Conservation (phyloP, 768 basidiomycete species). For the Mycena floridula region DNA sequence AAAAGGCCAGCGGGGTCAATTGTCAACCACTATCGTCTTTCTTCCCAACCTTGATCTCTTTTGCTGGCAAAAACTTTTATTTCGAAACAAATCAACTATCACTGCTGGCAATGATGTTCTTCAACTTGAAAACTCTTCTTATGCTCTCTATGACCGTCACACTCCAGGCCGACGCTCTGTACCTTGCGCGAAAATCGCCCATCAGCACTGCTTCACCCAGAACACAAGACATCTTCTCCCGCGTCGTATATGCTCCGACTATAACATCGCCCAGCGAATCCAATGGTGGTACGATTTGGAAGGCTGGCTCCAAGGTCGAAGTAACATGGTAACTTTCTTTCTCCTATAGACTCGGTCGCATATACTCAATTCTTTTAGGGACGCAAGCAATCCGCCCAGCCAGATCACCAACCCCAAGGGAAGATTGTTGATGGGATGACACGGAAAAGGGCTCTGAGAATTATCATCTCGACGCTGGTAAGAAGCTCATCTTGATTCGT, state of each 20-base stretch:
- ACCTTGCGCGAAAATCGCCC: too few relatives aligned
- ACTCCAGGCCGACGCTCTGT: slow-evolving; percentile 10
- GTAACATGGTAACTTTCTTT: slow-evolving; percentile 36
- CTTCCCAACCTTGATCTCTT: neutral
- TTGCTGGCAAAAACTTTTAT: neutral
- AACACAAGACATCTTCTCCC: slow-evolving; percentile 6
- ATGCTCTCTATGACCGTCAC: slow-evolving; percentile 17
- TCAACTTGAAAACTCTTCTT: slow-evolving; percentile 12
- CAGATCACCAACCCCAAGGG: slow-evolving; percentile 30
- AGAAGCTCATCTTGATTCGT: slow-evolving; percentile 7
- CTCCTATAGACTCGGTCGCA: slow-evolving; percentile 7
- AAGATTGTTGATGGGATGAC: slow-evolving; percentile 39
- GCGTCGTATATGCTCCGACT: slow-evolving; percentile 33
- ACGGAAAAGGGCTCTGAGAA: slow-evolving; percentile 26
- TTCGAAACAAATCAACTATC: slow-evolving; percentile 3
- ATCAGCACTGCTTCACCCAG: slow-evolving; percentile 5
- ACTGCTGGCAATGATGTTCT: slow-evolving; percentile 30
- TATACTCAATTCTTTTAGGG: slow-evolving; percentile 25
- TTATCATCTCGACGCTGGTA: slow-evolving; percentile 44
- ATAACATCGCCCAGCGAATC: slow-evolving; percentile 31
- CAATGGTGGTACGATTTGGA: slow-evolving; percentile 42
- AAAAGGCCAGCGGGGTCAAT: too few relatives aligned
- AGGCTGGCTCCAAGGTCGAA: slow-evolving; percentile 23
- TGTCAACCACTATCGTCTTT: too few relatives aligned
- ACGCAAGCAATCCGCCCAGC: slow-evolving; percentile 26